Evolutionary conservation across 2,329 filamentous ascomycete species (phyloP).

Genomic region (Talaromyces piceae): DNA sequence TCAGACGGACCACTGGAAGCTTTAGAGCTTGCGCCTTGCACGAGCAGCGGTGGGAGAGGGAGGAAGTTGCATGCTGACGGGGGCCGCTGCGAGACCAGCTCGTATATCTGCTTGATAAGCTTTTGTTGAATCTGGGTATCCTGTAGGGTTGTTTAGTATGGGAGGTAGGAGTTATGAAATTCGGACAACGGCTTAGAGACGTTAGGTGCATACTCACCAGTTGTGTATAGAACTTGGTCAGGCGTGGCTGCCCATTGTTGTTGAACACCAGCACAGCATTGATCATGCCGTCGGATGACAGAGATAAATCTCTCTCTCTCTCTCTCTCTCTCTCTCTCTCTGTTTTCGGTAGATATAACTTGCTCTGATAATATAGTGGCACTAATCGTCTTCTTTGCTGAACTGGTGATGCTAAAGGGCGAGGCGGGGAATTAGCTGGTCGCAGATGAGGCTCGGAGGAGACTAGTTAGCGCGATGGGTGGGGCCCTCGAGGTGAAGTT

Average conservation of each 20-base stretch:
- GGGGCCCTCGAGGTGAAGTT: neutral
- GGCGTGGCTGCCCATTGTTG: conserved; percentile 88
- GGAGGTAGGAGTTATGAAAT: conserved; percentile 3
- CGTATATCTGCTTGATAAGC: conserved; percentile 94
- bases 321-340: too few species aligned
- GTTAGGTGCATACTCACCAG: conserved; percentile 51
- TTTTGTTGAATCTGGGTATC: conserved; percentile 96
- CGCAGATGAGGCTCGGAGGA: neutral
- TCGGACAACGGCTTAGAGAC: neutral
- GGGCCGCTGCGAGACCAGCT: conserved; percentile 84
- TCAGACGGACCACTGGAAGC: conserved; percentile 61
- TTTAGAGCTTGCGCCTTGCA: conserved; percentile 42
- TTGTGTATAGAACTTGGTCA: conserved; percentile 98
- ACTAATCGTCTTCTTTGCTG: too few species aligned
- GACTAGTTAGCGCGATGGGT: neutral
- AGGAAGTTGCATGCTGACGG: conserved; percentile 96
- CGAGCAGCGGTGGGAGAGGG: conserved; percentile 61
- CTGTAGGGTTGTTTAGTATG: conserved; percentile 39
- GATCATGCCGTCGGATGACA: conserved; percentile 59
- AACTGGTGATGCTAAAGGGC: neutral
- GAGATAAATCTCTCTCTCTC: neutral
- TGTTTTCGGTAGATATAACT: neutral
- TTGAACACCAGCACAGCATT: conserved; percentile 99
- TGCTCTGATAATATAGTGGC: neutral
- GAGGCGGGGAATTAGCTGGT: neutral